These are phyloP conservation scores for Eragrostis curvula DNA, from an alignment of 176 grass and related monocot genomes.

Conservation along the genomic window DNA sequence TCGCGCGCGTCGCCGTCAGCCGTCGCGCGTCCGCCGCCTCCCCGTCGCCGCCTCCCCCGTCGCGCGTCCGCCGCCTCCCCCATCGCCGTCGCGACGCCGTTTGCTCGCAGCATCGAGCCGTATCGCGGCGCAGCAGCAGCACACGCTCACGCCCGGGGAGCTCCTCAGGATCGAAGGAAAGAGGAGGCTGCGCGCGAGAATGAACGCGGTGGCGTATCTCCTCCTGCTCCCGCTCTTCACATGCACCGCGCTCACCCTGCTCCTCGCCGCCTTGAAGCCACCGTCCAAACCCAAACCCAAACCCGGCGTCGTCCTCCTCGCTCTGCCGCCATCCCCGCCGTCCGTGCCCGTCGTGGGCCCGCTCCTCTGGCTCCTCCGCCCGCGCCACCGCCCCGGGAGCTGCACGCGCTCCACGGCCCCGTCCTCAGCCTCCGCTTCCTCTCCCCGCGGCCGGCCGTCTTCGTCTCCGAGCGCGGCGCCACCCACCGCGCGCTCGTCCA, in stretches of 20 bases:
- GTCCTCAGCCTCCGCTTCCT: slow-evolving; percentile 46
- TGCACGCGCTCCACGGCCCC: slow-evolving; percentile 45
- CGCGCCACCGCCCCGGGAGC: slow-evolving; percentile 24
- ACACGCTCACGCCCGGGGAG: neutral
- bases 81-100: too few relatives aligned
- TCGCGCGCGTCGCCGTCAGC: too few relatives aligned
- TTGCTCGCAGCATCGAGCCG: neutral
- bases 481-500: slow-evolving; percentile 51
- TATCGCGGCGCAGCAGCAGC: too few relatives aligned
- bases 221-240: neutral
- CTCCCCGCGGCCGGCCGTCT: slow-evolving; percentile 37
- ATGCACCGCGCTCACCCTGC: neutral
- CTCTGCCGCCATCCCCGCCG: slow-evolving; percentile 34
- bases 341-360: slow-evolving; percentile 14
- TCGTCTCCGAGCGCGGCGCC: slow-evolving; percentile 35
- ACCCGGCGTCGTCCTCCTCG: neutral
- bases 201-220: slow-evolving; percentile 8
- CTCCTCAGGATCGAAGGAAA: too few relatives aligned
- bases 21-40: too few relatives aligned
- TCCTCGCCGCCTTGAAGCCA: neutral
- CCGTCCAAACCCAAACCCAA: neutral
- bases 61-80: too few relatives aligned
- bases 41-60: too few relatives aligned
- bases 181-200: neutral
- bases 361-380: slow-evolving; percentile 27